These are phyloP conservation scores for Bryoerythrophyllum caledonicum DNA, from an alignment of 225 moss, liverwort and hornwort species.

Conservation along the genomic window DNA sequence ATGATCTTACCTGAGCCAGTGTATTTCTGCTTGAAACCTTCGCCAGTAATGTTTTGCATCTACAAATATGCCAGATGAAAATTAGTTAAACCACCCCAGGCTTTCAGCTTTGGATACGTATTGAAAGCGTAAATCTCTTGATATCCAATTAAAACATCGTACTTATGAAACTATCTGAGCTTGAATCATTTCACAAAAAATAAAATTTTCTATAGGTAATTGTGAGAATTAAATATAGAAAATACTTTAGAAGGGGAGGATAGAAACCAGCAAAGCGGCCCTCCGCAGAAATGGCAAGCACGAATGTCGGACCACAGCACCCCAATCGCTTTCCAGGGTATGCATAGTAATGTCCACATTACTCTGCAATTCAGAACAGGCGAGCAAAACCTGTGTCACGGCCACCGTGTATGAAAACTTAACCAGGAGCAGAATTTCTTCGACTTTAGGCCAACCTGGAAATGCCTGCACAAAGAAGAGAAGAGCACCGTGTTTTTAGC, in stretches of 20 bases:
- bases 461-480: conserved; percentile 59
- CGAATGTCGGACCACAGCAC: conserved; percentile 51
- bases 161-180: background rate
- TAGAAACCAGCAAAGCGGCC: conserved; percentile 77
- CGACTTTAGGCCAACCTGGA: conserved; percentile 76
- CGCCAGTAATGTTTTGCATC: conserved; percentile 54
- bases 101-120: background rate
- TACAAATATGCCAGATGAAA: conserved; percentile 29
- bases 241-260: conserved; percentile 10
- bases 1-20: conserved; percentile 45
- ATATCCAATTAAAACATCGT: background rate
- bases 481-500: background rate
- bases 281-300: conserved; percentile 87
- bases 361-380: conserved; percentile 55
- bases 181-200: conserved; percentile 8
- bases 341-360: conserved; percentile 26
- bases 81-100: conserved; percentile 15
- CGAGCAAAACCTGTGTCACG: conserved; percentile 71
- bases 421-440: conserved; percentile 75
- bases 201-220: background rate
- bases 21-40: conserved; percentile 39
- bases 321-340: conserved; percentile 42
- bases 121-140: background rate
- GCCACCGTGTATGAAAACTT: conserved; percentile 68
- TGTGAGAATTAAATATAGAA: conserved; percentile 5